These are phyloP conservation scores for Fusarium nelsonii DNA, from an alignment of 2,329 filamentous ascomycete genomes.

Conservation along the genomic window DNA sequence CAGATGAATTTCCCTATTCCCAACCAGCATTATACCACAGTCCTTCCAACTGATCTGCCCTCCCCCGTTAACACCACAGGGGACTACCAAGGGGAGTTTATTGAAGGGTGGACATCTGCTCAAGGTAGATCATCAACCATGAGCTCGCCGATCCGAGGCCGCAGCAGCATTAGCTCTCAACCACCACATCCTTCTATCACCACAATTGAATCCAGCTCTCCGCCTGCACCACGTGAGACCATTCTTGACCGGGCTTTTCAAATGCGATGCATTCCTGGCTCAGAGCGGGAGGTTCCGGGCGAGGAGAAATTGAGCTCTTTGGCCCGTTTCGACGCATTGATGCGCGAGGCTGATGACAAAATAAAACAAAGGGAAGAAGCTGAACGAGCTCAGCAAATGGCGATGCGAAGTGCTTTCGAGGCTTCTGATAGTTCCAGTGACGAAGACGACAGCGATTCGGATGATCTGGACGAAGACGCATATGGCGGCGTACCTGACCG, in stretches of 20 bases:
- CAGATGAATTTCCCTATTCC: conserved; percentile 56
- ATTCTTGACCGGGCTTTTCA: conserved; percentile 77
- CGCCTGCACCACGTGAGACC: conserved; percentile 69
- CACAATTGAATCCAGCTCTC: conserved; percentile 60
- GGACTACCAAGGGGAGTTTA: conserved; percentile 67
- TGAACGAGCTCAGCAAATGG: conserved; percentile 50
- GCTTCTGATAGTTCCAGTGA: conserved; percentile 62
- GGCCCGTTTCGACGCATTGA: conserved; percentile 74
- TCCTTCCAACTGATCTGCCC: conserved; percentile 67
- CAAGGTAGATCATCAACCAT: conserved; percentile 70
- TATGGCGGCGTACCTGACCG: conserved; percentile 55
- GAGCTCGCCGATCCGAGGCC: conserved; percentile 67
- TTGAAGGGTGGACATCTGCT: conserved; percentile 71
- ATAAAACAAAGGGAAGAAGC: conserved; percentile 56
- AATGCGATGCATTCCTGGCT: conserved; percentile 71
- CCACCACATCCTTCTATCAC: conserved; percentile 55
- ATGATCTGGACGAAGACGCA: conserved; percentile 57
- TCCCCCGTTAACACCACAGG: conserved; percentile 68
- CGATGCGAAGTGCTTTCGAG: conserved; percentile 65
- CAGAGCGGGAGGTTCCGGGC: conserved; percentile 65
- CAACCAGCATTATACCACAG: conserved; percentile 63
- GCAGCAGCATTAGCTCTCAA: conserved; percentile 67
- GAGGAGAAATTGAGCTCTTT: conserved; percentile 74
- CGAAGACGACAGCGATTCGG: conserved; percentile 54
- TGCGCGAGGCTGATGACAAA: conserved; percentile 70